These are phyloP conservation scores for Logfia minima DNA, from an alignment of 129 eudicot species.

Conservation along the genomic window DNA sequence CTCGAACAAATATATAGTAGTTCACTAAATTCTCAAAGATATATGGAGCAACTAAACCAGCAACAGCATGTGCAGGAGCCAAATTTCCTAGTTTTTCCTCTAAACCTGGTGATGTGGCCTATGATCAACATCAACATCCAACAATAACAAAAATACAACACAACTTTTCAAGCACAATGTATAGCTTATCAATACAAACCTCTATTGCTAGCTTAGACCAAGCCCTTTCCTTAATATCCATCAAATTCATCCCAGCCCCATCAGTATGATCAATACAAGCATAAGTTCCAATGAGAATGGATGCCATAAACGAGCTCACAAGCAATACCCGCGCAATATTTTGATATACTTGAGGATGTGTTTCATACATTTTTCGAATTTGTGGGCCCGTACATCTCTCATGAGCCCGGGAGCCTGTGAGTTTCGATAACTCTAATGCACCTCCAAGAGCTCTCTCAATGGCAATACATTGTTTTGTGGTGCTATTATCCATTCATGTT, in stretches of 20 bases:
- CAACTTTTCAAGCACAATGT: neutral
- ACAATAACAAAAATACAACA: neutral
- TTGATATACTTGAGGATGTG: conserved; percentile 50
- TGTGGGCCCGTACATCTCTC: conserved; percentile 76
- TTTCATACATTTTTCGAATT: conserved; percentile 56
- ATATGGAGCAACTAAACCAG: conserved; percentile 64
- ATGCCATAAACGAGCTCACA: conserved; percentile 71
- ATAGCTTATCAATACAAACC: conserved; percentile 36
- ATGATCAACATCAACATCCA: conserved; percentile 6
- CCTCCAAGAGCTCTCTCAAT: conserved; percentile 73
- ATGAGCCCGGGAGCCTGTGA: conserved; percentile 69
- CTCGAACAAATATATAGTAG: neutral
- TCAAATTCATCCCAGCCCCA: conserved; percentile 82
- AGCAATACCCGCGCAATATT: conserved; percentile 61
- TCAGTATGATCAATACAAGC: conserved; percentile 77
- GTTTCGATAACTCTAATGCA: conserved; percentile 53
- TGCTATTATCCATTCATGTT: conserved; percentile 75
- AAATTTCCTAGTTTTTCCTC: conserved; percentile 63
- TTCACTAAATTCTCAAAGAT: conserved; percentile 53
- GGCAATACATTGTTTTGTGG: conserved; percentile 60
- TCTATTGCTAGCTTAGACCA: conserved; percentile 65
- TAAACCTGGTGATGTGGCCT: conserved; percentile 73
- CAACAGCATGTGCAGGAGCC: conserved; percentile 75
- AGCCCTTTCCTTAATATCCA: conserved; percentile 65
- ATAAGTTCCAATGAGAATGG: conserved; percentile 54